These are phyloP conservation scores for Penicillium palitans DNA, from an alignment of 2,329 filamentous ascomycete species.

Conservation along the genomic window DNA sequence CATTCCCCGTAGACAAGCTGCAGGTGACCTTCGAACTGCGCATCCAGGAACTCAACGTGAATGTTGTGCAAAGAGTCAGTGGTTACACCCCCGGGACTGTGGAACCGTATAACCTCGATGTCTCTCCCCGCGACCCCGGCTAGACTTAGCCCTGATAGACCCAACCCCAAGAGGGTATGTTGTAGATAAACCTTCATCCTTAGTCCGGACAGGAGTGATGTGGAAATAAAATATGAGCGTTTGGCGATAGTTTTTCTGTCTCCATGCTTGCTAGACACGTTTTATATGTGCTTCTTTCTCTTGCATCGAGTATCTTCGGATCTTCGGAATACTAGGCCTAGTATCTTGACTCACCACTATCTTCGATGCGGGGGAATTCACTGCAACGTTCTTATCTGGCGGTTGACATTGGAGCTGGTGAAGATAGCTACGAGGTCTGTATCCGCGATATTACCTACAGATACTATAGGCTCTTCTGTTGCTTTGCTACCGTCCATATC, in stretches of 20 bases:
- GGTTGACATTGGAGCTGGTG: not conserved
- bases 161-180: slow-evolving; percentile 9
- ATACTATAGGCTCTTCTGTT: not conserved
- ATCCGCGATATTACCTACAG: not conserved
- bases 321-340: not conserved
- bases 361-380: not conserved
- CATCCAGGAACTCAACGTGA: slow-evolving; percentile 45
- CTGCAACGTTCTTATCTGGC: not conserved
- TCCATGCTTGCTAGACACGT: not conserved
- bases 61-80: slow-evolving; percentile 52
- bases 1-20: slow-evolving; percentile 50
- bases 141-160: slow-evolving; percentile 8
- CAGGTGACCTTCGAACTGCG: slow-evolving; percentile 47
- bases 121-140: slow-evolving; percentile 6
- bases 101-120: slow-evolving; percentile 24
- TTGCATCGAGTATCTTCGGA: not conserved
- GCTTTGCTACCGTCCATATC: not conserved
- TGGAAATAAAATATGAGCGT: not conserved
- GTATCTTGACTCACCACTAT: not conserved
- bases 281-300: not conserved
- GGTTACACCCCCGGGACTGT: slow-evolving; percentile 36
- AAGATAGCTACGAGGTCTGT: not conserved
- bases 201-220: no score
- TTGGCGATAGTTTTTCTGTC: not conserved
- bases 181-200: slow-evolving; percentile 9